A percentile compares a stretch with the other conserved stretches of the same genome.
phyloP scores from a whole-genome alignment of 2,329 filamentous ascomycete genomes.

The Fusarium chuoi region DNA sequence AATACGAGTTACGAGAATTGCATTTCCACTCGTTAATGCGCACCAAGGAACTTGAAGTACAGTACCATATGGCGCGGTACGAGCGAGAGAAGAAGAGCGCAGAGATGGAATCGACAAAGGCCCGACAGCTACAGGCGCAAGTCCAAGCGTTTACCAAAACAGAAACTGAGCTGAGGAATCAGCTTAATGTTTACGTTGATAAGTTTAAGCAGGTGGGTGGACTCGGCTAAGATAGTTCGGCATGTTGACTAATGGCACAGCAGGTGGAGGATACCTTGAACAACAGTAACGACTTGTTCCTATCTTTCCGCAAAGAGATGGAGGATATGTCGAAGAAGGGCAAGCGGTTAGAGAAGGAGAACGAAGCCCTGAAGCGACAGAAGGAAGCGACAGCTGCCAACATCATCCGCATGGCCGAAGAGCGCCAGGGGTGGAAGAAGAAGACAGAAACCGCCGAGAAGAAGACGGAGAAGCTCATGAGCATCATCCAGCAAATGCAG shows the following conservation, averaged over 20 bases:
- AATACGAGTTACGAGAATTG: constrained; percentile 94
- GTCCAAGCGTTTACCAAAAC: constrained; percentile 97
- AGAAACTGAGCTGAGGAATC: constrained; percentile 90
- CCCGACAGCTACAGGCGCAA: constrained; percentile 87
- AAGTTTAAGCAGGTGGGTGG: constrained; percentile 96
- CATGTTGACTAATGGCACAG: constrained; percentile 43
- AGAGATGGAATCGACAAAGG: constrained; percentile 81
- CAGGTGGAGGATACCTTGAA: constrained; percentile 98
- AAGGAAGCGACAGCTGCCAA: constrained; percentile 94
- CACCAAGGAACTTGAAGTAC: constrained; percentile 94
- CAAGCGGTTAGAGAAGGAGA: constrained; percentile 95
- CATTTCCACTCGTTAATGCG: constrained; percentile 93
- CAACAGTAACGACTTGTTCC: constrained; percentile 96
- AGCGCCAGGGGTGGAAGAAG: constrained; percentile 84
- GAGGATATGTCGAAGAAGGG: constrained; percentile 99
- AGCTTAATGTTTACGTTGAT: constrained; percentile 98
- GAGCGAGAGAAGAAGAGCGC: constrained; percentile 91
- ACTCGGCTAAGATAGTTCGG: constrained; percentile 12
- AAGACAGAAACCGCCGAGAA: constrained; percentile 66
- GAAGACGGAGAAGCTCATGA: constrained; percentile 91
- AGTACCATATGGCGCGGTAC: constrained; percentile 87
- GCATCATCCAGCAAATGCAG: constrained; percentile 96
- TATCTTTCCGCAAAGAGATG: constrained; percentile 98
- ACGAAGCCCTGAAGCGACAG: constrained; percentile 88
- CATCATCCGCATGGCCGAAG: constrained; percentile 97